A percentile compares a stretch with the other conserved stretches of the same genome.
Conservation (phyloP, 106 monocot genomes). For the Iris macrosiphon region DNA sequence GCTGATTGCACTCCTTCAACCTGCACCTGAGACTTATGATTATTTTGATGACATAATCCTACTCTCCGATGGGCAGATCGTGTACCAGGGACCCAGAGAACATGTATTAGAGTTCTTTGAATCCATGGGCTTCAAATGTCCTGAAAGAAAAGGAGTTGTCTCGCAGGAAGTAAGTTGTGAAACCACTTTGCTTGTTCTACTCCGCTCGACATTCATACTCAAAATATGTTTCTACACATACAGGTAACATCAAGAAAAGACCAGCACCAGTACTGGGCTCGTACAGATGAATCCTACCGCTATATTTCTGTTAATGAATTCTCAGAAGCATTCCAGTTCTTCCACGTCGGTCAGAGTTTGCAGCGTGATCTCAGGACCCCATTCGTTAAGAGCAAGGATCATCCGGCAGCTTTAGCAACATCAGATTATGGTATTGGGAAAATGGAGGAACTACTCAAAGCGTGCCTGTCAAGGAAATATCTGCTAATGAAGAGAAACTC, state of each 20-base stretch:
- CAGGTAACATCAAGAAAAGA: conserved; percentile 43
- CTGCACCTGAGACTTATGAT: conserved; percentile 16
- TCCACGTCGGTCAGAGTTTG: conserved; percentile 20
- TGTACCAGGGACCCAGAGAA: conserved; percentile 14
- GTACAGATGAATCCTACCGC: conserved; percentile 17
- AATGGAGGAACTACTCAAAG: conserved; percentile 32
- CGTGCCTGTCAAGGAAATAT: conserved; percentile 25
- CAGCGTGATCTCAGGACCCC: conserved; percentile 17
- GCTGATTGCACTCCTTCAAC: conserved; percentile 17
- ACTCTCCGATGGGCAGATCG: conserved; percentile 11
- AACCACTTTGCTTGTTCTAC: too few relatives aligned
- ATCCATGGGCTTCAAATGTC: conserved; percentile 27
- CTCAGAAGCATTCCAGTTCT: conserved; percentile 15
- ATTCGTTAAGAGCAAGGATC: conserved; percentile 23
- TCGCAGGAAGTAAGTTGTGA: conserved; percentile 19
- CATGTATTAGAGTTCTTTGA: conserved; percentile 17
- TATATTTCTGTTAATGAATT: conserved; percentile 34
- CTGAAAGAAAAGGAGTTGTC: conserved; percentile 22
- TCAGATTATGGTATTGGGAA: conserved; percentile 28
- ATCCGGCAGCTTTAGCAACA: conserved; percentile 9
- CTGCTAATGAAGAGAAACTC: conserved; percentile 31
- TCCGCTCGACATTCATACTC: too few relatives aligned
- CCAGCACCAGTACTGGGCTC: conserved; percentile 36
- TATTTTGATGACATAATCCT: conserved; percentile 20
- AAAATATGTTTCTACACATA: not conserved